Evolutionary conservation across 768 basidiomycete species (phyloP), one percentile per base, ranked within the genome.

Genomic region (Russula griseocarnosa): DNA sequence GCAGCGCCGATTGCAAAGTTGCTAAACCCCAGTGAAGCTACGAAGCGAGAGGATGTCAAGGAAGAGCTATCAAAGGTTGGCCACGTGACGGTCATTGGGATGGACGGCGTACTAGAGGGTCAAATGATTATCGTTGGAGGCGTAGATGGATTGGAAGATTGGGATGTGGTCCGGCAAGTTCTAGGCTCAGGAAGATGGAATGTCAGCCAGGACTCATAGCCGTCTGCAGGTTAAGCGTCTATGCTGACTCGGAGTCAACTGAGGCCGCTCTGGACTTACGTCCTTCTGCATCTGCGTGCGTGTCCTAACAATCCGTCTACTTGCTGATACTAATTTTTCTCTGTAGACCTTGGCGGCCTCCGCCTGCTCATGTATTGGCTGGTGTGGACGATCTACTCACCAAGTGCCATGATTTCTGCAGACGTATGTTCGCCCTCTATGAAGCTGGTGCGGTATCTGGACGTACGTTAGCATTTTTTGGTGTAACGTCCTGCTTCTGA

Each of bases 351-450:
- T 58, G 20, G 34, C 40, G 9, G 38, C 26, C 38, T 13, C 67
- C n/a, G 42, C 57, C 61, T 13, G 63, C 68, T 34, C 72, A 72
- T 22, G 71, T 73, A 22, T 76, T 93, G 18, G 87, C 88, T 3
- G 94, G 93, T 0, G 81, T 93, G 1, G 82, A 86, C 56, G 80
- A 83, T 22, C 76, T 90, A 40, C 70, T 94, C 14, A 71, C 77
- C 11, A 78, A 78, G 26, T 85, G 85, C 60, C 77, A 73, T 0
- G 76, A 82, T 20, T 88, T 86, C 82, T 88, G 66, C 57, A 79
- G 38, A 77, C 79, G 44, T 79, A 58, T 79, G 62, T 82, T 88
- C 56, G 73, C 82, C 8, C 71, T 83, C 50, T 88, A 90, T 68
- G 79, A 84, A 1, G 78, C 75, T 46, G 72, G 77, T 30, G 76